Percentiles rank a stretch among this genome's conserved stretches.
Conservation (phyloP, 805 yeast species). For the Nakazawaea wyomingensis region DNA sequence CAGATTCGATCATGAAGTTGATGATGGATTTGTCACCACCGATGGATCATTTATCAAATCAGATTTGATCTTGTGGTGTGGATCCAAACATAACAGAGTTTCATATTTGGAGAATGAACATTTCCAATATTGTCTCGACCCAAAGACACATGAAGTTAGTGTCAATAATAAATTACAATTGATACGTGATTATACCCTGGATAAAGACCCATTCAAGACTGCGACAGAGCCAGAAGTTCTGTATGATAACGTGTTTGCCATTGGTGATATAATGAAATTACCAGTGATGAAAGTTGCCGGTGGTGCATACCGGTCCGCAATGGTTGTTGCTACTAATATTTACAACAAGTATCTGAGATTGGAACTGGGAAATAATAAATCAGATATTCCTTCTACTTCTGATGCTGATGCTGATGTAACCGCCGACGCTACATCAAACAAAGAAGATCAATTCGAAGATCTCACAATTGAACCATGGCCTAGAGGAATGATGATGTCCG, state of each 20-base stretch:
- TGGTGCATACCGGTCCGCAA: conserved; percentile 28
- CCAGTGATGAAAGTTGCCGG: conserved; percentile 38
- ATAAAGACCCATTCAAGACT: conserved; percentile 10
- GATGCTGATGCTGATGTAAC: too few relatives aligned
- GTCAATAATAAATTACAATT: conserved; percentile 22
- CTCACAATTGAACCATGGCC: conserved; percentile 1
- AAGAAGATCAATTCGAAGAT: neutral
- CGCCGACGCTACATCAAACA: too few relatives aligned
- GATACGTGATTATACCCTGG: conserved; percentile 15
- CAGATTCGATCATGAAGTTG: conserved; percentile 25
- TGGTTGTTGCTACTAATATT: conserved; percentile 21
- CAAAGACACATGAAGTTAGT: conserved; percentile 17
- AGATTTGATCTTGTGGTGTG: conserved; percentile 34
- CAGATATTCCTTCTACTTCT: too few relatives aligned
- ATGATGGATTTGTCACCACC: conserved; percentile 17
- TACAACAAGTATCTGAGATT: neutral
- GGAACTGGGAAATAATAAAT: neutral
- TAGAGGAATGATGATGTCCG: conserved; percentile 1
- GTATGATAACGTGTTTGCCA: conserved; percentile 27
- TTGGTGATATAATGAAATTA: conserved; percentile 31
- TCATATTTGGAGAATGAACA: conserved; percentile 21
- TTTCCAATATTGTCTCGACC: conserved; percentile 21
- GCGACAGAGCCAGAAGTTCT: conserved; percentile 10
- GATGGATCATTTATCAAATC: conserved; percentile 23
- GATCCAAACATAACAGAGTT: conserved; percentile 29